Evolutionary conservation across 495 filamentous ascomycete genomes (phyloP).

Genomic region (Neurospora tetraspora): DNA sequence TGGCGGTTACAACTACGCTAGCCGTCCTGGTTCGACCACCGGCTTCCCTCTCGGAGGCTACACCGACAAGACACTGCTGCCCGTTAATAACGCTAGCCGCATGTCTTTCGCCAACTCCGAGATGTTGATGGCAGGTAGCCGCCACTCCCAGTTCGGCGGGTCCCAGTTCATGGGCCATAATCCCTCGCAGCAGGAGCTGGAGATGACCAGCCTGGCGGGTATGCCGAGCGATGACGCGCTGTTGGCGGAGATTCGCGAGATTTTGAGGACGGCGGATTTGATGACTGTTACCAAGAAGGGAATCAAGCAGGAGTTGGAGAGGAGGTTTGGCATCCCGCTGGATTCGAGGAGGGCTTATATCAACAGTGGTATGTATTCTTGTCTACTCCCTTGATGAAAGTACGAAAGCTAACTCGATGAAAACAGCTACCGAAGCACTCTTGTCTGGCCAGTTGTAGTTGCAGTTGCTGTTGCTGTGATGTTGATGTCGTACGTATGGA

Average conservation of each 20-base stretch:
- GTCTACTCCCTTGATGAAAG: not conserved
- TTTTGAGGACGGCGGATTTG: constrained; percentile 80
- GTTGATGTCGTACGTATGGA: not conserved
- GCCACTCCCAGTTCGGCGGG: constrained; percentile 41
- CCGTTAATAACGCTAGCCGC: constrained; percentile 32
- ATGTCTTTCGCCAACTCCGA: constrained; percentile 78
- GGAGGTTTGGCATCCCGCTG: constrained; percentile 69
- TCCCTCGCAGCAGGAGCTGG: constrained; percentile 47
- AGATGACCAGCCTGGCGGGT: constrained; percentile 55
- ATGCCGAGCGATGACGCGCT: constrained; percentile 84
- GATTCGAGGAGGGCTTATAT: constrained; percentile 83
- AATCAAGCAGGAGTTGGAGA: constrained; percentile 87
- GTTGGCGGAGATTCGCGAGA: constrained; percentile 87
- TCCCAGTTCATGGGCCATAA: constrained; percentile 39
- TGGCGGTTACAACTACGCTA: constrained; percentile 28
- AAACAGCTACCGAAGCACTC: constrained; percentile 38
- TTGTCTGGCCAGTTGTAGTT: constrained; percentile 35
- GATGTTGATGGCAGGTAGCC: constrained; percentile 27
- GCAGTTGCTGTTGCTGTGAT: not conserved
- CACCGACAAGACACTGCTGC: constrained; percentile 23
- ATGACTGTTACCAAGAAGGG: constrained; percentile 99
- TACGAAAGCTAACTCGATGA: constrained; percentile 1
- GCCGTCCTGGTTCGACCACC: constrained; percentile 67
- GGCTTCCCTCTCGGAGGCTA: constrained; percentile 30
- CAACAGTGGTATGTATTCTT: constrained; percentile 66